Conservation (phyloP, 495 filamentous ascomycete species). For the Penicillium odoratum region DNA sequence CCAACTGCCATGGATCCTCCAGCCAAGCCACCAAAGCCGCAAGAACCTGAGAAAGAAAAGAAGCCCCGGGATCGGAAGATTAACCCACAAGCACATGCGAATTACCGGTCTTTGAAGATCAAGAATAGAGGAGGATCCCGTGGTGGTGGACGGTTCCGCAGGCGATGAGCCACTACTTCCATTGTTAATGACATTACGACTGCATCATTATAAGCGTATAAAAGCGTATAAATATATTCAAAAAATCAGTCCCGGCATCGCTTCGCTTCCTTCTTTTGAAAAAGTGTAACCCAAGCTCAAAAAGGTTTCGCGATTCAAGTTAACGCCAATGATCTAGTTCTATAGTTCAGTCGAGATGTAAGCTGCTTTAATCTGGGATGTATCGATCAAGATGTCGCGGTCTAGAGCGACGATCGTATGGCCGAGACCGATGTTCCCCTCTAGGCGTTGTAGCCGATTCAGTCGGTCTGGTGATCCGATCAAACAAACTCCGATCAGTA, state of each 20-base stretch:
- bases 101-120: constrained; percentile 82
- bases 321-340: not conserved
- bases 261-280: not conserved
- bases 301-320: not conserved
- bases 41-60: constrained; percentile 35
- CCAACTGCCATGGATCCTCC: constrained; percentile 34
- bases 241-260: constrained; percentile 1
- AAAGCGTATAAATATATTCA: constrained; percentile 16
- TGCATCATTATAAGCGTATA: constrained; percentile 27
- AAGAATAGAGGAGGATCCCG: constrained; percentile 50
- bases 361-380: constrained; percentile 35
- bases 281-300: not conserved
- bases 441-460: constrained; percentile 2
- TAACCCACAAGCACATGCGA: constrained; percentile 73
- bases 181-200: constrained; percentile 34
- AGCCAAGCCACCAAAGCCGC: constrained; percentile 27
- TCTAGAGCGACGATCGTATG: constrained; percentile 25
- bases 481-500: constrained; percentile 18
- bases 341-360: not conserved
- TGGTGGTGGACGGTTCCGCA: constrained; percentile 48
- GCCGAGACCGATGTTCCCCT: constrained; percentile 15
- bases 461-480: constrained; percentile 29
- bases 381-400: constrained; percentile 37
- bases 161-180: constrained; percentile 29
- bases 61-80: constrained; percentile 65